These are phyloP conservation scores for Claviceps quebecensis DNA, from an alignment of 2,329 filamentous ascomycete species.

Conservation along the genomic window DNA sequence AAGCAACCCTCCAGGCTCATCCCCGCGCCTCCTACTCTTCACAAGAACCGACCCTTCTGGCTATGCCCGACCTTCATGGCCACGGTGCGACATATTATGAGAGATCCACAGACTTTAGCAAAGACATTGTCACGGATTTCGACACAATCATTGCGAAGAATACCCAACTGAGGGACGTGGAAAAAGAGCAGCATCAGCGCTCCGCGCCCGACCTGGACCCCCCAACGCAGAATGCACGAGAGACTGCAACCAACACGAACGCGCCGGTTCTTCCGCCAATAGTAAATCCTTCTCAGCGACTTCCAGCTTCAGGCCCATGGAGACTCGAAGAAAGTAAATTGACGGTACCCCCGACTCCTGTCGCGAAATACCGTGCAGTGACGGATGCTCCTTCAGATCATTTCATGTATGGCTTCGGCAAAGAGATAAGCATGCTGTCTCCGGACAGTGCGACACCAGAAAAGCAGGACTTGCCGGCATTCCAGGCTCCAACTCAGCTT, in stretches of 20 bases:
- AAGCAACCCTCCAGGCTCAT: background rate
- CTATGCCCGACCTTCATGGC: background rate
- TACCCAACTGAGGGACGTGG: background rate
- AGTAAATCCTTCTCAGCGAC: conserved; percentile 24
- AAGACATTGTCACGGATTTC: background rate
- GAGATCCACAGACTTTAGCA: background rate
- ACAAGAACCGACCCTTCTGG: background rate
- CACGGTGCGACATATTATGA: background rate
- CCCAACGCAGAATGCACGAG: background rate
- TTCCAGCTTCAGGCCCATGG: conserved; percentile 34
- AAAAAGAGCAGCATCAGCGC: background rate
- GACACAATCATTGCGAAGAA: background rate
- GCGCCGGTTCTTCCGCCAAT: background rate
- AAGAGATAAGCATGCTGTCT: conserved; percentile 30
- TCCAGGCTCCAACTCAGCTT: background rate
- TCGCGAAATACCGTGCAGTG: conserved; percentile 20
- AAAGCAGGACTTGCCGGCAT: conserved; percentile 8
- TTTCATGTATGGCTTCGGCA: conserved; percentile 30
- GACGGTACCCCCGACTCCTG: conserved; percentile 30
- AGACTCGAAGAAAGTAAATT: conserved; percentile 41
- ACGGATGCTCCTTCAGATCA: conserved; percentile 17
- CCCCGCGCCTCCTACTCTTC: background rate
- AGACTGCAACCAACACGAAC: too few species aligned
- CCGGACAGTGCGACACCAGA: conserved; percentile 8
- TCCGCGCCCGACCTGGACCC: background rate